phyloP scores from a whole-genome alignment of 2,329 filamentous ascomycete genomes.

The Colletotrichum australisinense region DNA sequence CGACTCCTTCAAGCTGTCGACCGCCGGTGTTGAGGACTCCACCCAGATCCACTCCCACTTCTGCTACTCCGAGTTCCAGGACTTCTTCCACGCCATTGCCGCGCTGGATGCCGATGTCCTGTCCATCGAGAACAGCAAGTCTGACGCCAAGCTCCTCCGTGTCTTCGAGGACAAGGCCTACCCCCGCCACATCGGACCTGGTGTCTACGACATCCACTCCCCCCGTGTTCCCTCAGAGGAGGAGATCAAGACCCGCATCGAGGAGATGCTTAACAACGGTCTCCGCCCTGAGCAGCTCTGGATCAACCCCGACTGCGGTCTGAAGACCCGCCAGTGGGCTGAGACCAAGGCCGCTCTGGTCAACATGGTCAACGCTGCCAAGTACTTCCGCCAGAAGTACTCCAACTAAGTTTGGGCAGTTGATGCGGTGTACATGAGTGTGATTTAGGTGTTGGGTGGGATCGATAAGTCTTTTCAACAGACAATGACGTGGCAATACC shows the following conservation, averaged over 20 bases:
- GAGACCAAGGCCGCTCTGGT: slow-evolving; percentile 96
- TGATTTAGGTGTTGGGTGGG: slow-evolving; percentile 36
- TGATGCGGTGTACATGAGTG: slow-evolving; percentile 30
- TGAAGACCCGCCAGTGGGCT: slow-evolving; percentile 98
- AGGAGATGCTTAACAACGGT: slow-evolving; percentile 93
- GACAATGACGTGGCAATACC: slow-evolving; percentile 36
- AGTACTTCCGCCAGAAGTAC: slow-evolving; percentile 94
- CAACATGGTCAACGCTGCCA: slow-evolving; percentile 99
- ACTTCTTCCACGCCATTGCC: slow-evolving; percentile 99
- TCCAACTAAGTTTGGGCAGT: slow-evolving; percentile 46
- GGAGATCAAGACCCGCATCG: slow-evolving; percentile 97
- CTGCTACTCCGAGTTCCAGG: slow-evolving; percentile 99
- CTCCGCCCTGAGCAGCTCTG: slow-evolving; percentile 99
- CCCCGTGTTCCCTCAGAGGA: slow-evolving; percentile 96
- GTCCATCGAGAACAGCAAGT: slow-evolving; percentile 99
- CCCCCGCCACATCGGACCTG: slow-evolving; percentile 97
- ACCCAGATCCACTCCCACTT: slow-evolving; percentile 99
- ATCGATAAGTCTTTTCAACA: slow-evolving; percentile 38
- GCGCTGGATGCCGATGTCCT: slow-evolving; percentile 98
- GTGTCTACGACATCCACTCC: slow-evolving; percentile 99
- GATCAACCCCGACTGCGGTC: slow-evolving; percentile 99
- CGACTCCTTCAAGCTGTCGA: slow-evolving; percentile 96
- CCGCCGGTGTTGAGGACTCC: slow-evolving; percentile 90
- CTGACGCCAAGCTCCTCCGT: slow-evolving; percentile 97
- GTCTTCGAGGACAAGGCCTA: slow-evolving; percentile 98